These are phyloP conservation scores for Exophiala xenobiotica DNA, from an alignment of 2,329 filamentous ascomycete genomes.

Conservation along the genomic window DNA sequence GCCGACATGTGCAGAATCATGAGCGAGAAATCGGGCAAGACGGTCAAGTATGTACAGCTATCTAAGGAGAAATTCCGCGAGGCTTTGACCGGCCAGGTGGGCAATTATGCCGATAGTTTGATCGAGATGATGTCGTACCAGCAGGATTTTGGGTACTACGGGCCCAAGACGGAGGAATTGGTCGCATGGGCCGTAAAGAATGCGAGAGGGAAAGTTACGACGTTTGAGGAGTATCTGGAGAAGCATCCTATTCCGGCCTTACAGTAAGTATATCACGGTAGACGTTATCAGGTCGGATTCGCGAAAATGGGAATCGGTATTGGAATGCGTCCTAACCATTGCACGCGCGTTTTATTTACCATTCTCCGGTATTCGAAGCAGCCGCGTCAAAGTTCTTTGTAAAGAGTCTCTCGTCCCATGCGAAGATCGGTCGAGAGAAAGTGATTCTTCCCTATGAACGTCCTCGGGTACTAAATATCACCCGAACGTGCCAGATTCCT, in stretches of 20 bases:
- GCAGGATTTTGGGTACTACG: slow-evolving; percentile 41
- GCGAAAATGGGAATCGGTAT: no score
- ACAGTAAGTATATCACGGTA: no score
- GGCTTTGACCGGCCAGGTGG: slow-evolving; percentile 31
- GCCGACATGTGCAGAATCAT: slow-evolving; percentile 37
- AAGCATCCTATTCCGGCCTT: slow-evolving; percentile 12
- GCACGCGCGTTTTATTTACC: no score
- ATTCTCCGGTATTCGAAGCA: no score
- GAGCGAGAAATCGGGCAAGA: slow-evolving; percentile 39
- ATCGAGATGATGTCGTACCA: slow-evolving; percentile 2
- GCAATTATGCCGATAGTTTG: slow-evolving; percentile 29
- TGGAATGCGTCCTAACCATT: no score
- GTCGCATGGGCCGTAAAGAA: slow-evolving; percentile 32
- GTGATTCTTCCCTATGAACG: no score
- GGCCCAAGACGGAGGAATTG: slow-evolving; percentile 34
- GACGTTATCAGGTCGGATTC: no score
- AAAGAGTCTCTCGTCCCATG: no score
- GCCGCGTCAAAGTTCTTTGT: no score
- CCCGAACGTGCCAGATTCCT: no score
- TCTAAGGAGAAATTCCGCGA: slow-evolving; percentile 30
- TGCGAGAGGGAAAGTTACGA: slow-evolving; percentile 32
- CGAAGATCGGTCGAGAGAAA: no score
- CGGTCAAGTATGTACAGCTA: slow-evolving; percentile 35
- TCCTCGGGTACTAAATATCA: no score
- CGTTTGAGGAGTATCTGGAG: slow-evolving; percentile 40